phyloP scores from a whole-genome alignment of 1,139 yeast genomes.

The Pichia sp. region DNA sequence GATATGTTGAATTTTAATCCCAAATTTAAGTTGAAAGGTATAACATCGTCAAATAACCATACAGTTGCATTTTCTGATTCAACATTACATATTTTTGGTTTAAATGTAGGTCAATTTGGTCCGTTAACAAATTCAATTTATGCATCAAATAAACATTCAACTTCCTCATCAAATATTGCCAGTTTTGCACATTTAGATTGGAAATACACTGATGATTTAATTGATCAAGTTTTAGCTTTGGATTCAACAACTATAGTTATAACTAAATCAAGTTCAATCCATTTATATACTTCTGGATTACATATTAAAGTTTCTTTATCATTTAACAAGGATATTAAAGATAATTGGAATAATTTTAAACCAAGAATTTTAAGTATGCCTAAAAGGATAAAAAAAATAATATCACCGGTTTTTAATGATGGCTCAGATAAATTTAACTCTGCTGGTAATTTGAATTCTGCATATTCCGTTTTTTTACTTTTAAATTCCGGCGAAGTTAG shows the following conservation, averaged over 20 bases:
- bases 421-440: background rate
- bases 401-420: slow-evolving; percentile 3
- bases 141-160: background rate
- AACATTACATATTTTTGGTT: slow-evolving; percentile 68
- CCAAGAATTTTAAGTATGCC: slow-evolving; percentile 33
- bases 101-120: slow-evolving; percentile 85
- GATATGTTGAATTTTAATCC: slow-evolving; percentile 5
- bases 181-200: slow-evolving; percentile 32
- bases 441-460: slow-evolving; percentile 7
- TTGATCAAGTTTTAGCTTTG: slow-evolving; percentile 57
- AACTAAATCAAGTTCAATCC: slow-evolving; percentile 53
- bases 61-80: slow-evolving; percentile 54
- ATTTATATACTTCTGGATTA: slow-evolving; percentile 53
- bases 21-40: slow-evolving; percentile 41
- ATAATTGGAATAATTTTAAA: slow-evolving; percentile 47
- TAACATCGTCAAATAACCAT: slow-evolving; percentile 67
- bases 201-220: slow-evolving; percentile 35
- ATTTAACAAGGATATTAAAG: slow-evolving; percentile 29
- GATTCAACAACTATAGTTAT: slow-evolving; percentile 68
- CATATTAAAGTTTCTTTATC: slow-evolving; percentile 46
- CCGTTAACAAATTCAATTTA: slow-evolving; percentile 27
- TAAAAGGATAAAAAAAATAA: slow-evolving; percentile 8
- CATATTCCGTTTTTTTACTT: slow-evolving; percentile 9
- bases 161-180: slow-evolving; percentile 21
- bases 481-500: slow-evolving; percentile 14